Percentiles rank a stretch among this genome's conserved stretches.
Evolutionary conservation across 1,139 yeast genomes (phyloP).

Genomic region (Pneumocystis jirovecii): DNA sequence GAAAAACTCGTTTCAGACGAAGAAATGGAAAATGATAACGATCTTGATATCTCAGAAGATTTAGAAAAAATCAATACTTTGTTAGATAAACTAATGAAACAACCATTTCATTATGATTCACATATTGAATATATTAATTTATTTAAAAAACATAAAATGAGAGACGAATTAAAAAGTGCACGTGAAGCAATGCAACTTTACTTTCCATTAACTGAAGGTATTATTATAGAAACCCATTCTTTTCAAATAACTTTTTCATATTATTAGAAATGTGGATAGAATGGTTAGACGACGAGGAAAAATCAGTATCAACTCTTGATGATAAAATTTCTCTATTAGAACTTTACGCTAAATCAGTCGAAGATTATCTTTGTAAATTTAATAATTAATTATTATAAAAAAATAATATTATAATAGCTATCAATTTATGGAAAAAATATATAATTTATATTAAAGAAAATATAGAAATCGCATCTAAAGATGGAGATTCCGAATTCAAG

Average conservation of each 20-base stretch:
- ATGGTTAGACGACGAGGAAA: slow-evolving; percentile 4
- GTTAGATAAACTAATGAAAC: neutral
- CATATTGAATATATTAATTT: slow-evolving; percentile 1
- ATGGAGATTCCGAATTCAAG: slow-evolving; percentile 5
- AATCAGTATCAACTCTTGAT: neutral
- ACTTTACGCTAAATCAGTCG: slow-evolving; percentile 17
- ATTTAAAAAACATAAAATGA: neutral
- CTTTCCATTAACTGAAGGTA: slow-evolving; percentile 8
- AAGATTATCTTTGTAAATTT: slow-evolving; percentile 13
- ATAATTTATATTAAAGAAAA: slow-evolving; percentile 12
- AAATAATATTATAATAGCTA: slow-evolving; percentile 1
- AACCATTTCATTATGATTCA: neutral
- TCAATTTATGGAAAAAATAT: slow-evolving; percentile 17
- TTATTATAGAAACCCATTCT: neutral
- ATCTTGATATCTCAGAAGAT: neutral
- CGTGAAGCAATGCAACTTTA: slow-evolving; percentile 5
- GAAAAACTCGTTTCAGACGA: neutral
- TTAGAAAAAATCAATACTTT: neutral
- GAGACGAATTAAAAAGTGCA: slow-evolving; percentile 1
- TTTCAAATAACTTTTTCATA: neutral
- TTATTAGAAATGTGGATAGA: slow-evolving; percentile 8
- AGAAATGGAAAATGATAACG: neutral
- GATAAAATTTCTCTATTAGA: slow-evolving; percentile 8
- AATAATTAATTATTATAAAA: neutral
- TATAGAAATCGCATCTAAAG: slow-evolving; percentile 14